A percentile compares a stretch with the other conserved stretches of the same genome.
Evolutionary conservation across 2,329 filamentous ascomycete genomes (phyloP).

Genomic region (Triangularia verruculosa): DNA sequence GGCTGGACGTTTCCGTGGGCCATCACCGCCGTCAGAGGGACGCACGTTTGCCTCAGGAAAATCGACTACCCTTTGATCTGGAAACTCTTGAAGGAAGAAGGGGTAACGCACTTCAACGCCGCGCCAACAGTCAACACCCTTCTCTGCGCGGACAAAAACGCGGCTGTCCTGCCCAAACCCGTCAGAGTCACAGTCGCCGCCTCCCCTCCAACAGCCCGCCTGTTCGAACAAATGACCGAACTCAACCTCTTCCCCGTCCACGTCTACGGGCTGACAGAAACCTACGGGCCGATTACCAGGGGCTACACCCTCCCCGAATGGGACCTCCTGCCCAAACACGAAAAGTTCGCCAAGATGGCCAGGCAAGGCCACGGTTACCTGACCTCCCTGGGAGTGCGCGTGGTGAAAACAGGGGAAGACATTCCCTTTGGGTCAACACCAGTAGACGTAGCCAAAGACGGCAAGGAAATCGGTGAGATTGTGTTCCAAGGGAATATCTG

Average conservation of each 20-base stretch:
- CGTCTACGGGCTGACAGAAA: constrained; percentile 85
- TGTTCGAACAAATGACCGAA: constrained; percentile 83
- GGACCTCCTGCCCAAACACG: constrained; percentile 68
- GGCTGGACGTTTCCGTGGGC: constrained; percentile 93
- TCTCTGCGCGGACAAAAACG: constrained; percentile 76
- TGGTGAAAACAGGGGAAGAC: constrained; percentile 69
- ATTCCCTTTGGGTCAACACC: constrained; percentile 62
- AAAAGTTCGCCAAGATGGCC: constrained; percentile 88
- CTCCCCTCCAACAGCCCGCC: constrained; percentile 80
- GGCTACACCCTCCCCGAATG: constrained; percentile 84
- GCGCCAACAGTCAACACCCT: constrained; percentile 96
- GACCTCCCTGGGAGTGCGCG: constrained; percentile 73
- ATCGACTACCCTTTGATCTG: constrained; percentile 94
- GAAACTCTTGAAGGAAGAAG: constrained; percentile 79
- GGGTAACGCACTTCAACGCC: constrained; percentile 91
- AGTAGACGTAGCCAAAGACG: constrained; percentile 50
- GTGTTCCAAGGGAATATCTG: constrained; percentile 91
- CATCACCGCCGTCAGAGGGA: constrained; percentile 88
- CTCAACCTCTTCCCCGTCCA: constrained; percentile 89
- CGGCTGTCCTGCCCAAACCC: constrained; percentile 62
- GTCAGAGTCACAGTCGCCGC: constrained; percentile 92
- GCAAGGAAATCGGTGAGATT: constrained; percentile 50
- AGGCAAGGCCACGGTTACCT: constrained; percentile 91
- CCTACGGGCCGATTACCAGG: constrained; percentile 93
- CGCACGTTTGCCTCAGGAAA: constrained; percentile 90